phyloP scores from a whole-genome alignment of 306 rosid species.

The Quercus rubra region DNA sequence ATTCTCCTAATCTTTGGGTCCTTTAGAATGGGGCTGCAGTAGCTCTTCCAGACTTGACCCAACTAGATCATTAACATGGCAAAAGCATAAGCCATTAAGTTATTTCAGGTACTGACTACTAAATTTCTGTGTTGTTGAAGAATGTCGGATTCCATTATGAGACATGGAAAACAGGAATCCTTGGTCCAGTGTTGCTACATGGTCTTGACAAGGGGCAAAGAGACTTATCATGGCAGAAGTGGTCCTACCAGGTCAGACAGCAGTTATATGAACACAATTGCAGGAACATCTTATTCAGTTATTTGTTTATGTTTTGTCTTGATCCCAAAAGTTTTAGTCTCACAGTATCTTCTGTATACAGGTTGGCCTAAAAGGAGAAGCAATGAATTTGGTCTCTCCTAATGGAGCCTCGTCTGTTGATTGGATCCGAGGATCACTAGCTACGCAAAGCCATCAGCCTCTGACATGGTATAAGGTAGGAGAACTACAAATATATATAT shows the following conservation, averaged over 20 bases:
- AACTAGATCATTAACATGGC: not conserved
- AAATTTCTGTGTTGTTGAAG: slow-evolving; percentile 32
- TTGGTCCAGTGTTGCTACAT: slow-evolving; percentile 66
- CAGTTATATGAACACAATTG: not conserved
- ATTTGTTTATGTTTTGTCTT: not conserved
- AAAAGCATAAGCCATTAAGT: not conserved
- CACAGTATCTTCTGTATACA: slow-evolving; percentile 23
- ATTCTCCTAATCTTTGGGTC: not conserved
- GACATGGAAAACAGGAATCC: slow-evolving; percentile 74
- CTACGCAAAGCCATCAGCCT: slow-evolving; percentile 42
- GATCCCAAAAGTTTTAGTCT: not conserved
- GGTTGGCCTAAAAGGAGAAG: slow-evolving; percentile 91
- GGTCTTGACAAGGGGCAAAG: slow-evolving; percentile 71
- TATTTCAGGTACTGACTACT: slow-evolving; percentile 1
- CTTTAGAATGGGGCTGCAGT: not conserved
- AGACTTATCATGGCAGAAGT: slow-evolving; percentile 68
- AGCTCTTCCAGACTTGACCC: not conserved
- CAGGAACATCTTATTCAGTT: not conserved
- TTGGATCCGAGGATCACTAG: slow-evolving; percentile 62
- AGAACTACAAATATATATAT: not conserved
- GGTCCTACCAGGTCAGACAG: slow-evolving; percentile 81
- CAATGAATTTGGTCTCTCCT: slow-evolving; percentile 69
- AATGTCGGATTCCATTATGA: slow-evolving; percentile 82
- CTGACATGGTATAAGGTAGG: slow-evolving; percentile 90
- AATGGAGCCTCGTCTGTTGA: slow-evolving; percentile 60